Base-by-base conservation (phyloP, 75 land plant genomes). In the Pinus taeda region DNA sequence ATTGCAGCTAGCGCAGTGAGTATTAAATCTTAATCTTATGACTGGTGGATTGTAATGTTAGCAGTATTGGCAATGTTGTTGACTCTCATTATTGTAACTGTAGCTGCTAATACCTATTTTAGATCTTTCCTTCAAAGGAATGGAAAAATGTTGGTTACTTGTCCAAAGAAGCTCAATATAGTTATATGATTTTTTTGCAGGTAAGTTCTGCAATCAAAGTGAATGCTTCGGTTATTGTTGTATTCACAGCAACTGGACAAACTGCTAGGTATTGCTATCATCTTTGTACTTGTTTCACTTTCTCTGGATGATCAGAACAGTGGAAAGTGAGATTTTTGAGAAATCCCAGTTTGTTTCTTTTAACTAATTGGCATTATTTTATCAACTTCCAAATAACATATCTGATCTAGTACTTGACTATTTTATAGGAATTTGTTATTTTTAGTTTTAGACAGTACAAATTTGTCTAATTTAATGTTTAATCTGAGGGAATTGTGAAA, bases 1-100 rank as follows among this genome's bases (percentile, higher is more conserved):
- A 84, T 86, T 71, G 88, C 88, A 33, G 81, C 88, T 15, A 80
- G 87, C 6, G 88, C 87, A 56, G 86, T 83, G 72, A 59, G 85
- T 55, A 49, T 66, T 66, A 33, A 66, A 33, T 66, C 45, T 18
- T 29, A 17, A 37, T 33, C 6, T 30, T 66, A 21, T 36, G 45
- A 30, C 49, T 33, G 39, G 4, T 29, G 42, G 70, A 4, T 36
- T 33, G 18, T 39, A 20, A 36, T 39, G 36, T 2, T 13, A 67
- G 71, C 42, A 37, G 9, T 36, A 37, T 39, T 39, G 42, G 42
- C 42, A 39, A 39, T 39, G 4, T 39, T 39, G 42, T 39, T 39
- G 42, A 39, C 42, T 39, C 5, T 39, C 42, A 39, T 39, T 39
- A 39, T 39, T 39, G 6, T 5, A 39, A 64, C 8, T 67, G 45